Percentiles rank a stretch among this genome's conserved stretches.
These are phyloP conservation scores for Diospyros lotus DNA, from an alignment of 148 eudicot genomes.

Conservation along the genomic window DNA sequence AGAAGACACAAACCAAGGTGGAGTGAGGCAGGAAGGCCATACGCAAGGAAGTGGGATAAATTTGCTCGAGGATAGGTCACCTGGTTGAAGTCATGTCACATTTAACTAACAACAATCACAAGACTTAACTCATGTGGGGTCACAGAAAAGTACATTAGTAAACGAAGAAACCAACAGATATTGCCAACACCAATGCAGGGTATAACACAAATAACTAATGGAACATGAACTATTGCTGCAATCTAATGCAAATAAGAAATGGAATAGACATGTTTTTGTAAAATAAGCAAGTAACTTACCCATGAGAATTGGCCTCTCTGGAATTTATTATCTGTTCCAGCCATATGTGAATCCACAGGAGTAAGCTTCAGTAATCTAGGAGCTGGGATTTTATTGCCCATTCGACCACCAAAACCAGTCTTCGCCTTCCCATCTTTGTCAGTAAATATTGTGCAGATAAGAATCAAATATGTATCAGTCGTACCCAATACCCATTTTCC, in stretches of 20 bases:
- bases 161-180: neutral
- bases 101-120: too few species aligned
- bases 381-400: constrained; percentile 87
- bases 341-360: constrained; percentile 88
- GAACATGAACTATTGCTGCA: neutral
- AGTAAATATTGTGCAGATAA: constrained; percentile 83
- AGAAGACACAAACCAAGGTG: too few species aligned
- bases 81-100: too few species aligned
- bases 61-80: too few species aligned
- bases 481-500: constrained; percentile 99
- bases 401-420: constrained; percentile 80
- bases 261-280: neutral
- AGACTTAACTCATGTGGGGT: too few species aligned
- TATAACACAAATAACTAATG: neutral
- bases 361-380: constrained; percentile 86
- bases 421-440: constrained; percentile 93
- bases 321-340: constrained; percentile 62
- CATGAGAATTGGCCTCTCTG: constrained; percentile 93
- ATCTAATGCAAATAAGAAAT: neutral
- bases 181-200: neutral
- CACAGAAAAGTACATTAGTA: too few species aligned
- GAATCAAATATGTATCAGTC: constrained; percentile 74
- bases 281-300: constrained; percentile 44
- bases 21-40: too few species aligned
- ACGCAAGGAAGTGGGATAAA: too few species aligned